A percentile compares a stretch with the other conserved stretches of the same genome.
These are phyloP conservation scores for Rosa rugosa DNA, from an alignment of 306 rosid genomes.

Conservation along the genomic window DNA sequence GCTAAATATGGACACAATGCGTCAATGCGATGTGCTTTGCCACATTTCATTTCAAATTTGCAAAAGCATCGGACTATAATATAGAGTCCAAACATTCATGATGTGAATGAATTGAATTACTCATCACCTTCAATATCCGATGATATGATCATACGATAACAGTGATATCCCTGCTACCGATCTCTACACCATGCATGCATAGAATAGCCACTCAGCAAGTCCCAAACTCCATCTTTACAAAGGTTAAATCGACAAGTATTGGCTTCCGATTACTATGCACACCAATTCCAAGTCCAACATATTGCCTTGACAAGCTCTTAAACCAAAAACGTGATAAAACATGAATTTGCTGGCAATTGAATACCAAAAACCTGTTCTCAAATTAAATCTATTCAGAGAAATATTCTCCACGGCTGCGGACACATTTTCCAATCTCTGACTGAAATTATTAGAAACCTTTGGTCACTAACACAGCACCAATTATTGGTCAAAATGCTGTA, in stretches of 20 bases:
- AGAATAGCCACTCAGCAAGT: background rate
- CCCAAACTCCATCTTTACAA: background rate
- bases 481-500: constrained; percentile 31
- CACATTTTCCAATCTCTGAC: constrained; percentile 30
- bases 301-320: background rate
- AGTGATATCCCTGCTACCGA: background rate
- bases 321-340: background rate
- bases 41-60: no score
- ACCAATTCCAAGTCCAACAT: background rate
- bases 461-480: constrained; percentile 31
- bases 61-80: background rate
- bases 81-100: background rate
- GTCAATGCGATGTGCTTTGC: no score
- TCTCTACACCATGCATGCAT: background rate
- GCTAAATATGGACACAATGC: background rate
- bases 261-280: background rate
- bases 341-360: background rate
- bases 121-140: background rate
- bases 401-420: constrained; percentile 31
- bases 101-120: background rate
- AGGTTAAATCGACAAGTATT: background rate
- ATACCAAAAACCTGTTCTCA: background rate
- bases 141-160: background rate
- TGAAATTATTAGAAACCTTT: constrained; percentile 30
- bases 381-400: constrained; percentile 11